Evolutionary conservation across 306 rosid species (phyloP), one percentile per base, ranked within the genome.

Genomic region (Fragaria vesca): DNA sequence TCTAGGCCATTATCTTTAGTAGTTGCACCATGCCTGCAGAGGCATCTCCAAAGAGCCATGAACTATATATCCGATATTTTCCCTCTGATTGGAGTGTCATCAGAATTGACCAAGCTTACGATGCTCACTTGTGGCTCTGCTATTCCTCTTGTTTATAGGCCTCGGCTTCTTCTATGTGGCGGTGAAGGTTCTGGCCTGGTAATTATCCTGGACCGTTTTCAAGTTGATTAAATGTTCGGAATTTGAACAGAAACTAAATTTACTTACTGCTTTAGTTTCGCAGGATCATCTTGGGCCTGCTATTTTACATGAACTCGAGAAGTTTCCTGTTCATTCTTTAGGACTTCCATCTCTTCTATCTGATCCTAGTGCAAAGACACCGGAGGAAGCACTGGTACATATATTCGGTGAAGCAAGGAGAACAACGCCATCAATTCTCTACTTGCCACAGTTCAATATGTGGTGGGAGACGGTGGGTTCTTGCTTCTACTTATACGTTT

Each of bases 281-380:
- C 99, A 95, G 99, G 99, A 95, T 87, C 99, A 95, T 88, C 89
- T 95, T 86, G 99, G 99, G 77, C 99, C 97, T 76, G 99, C 99
- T 45, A 86, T 95, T 86, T 87, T 95, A 81, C 99, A 95, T 74
- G 97, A 95, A 81, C 87, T 95, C 84, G 99, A 95, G 89, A 95
- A 95, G 67, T 95, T 92, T 83, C 99, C 97, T 18, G 93, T 95
- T 72, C 99, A 95, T 85, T 93, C 97, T 43, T 81, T 93, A 76
- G 97, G 97, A 80, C 97, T 95, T 78, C 93, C 97, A 66, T 91
- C 99, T 73, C 92, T 95, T 73, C 90, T 92, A 70, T 92, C 99
- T 52, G 99, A 95, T 90, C 97, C 97, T 18, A 95, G 99, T 91
- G 99, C 99, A 73, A 95, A 95, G 90, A 91, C 93, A 77, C 91